Percentiles rank a stretch among this genome's conserved stretches.
Evolutionary conservation across 2,329 filamentous ascomycete species (phyloP).

Genomic region (Paecilomyces sp.): DNA sequence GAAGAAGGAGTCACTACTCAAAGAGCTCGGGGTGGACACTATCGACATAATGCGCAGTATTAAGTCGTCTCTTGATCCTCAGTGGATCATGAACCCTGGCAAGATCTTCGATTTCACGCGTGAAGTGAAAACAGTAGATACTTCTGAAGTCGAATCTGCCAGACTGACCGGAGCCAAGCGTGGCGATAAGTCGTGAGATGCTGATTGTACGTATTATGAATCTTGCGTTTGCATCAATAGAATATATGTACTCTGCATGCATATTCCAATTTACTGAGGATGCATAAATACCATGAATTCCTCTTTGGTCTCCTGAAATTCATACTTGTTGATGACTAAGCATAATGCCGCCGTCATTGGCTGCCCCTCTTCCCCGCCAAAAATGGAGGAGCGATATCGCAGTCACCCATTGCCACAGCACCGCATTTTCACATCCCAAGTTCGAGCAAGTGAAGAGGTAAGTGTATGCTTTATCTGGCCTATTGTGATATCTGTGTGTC

Average conservation of each 20-base stretch:
- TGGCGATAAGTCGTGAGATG: background rate
- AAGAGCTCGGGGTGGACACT: constrained; percentile 74
- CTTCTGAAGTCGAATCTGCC: constrained; percentile 4
- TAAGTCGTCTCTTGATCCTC: constrained; percentile 74
- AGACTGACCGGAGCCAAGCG: constrained; percentile 3
- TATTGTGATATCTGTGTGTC: background rate
- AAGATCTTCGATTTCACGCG: constrained; percentile 69
- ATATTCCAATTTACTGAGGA: background rate
- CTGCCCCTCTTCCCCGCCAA: constrained; percentile 7
- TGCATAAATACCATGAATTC: background rate
- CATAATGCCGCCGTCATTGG: constrained; percentile 12
- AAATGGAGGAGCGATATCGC: constrained; percentile 24
- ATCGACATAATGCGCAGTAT: constrained; percentile 77
- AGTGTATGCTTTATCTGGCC: constrained; percentile 5
- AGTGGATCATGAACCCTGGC: constrained; percentile 86
- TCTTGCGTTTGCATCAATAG: background rate
- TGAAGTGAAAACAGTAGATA: constrained; percentile 3
- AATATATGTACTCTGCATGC: background rate
- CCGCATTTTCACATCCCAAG: constrained; percentile 10
- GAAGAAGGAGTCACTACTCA: constrained; percentile 72
- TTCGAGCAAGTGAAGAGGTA: constrained; percentile 10
- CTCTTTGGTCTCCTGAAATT: background rate
- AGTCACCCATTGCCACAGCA: constrained; percentile 13
- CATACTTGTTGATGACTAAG: constrained; percentile 16
- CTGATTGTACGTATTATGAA: background rate